Evolutionary conservation across 768 basidiomycete species (phyloP), one percentile per base, ranked within the genome.

Genomic region (Tricholoma bakamatsutake): DNA sequence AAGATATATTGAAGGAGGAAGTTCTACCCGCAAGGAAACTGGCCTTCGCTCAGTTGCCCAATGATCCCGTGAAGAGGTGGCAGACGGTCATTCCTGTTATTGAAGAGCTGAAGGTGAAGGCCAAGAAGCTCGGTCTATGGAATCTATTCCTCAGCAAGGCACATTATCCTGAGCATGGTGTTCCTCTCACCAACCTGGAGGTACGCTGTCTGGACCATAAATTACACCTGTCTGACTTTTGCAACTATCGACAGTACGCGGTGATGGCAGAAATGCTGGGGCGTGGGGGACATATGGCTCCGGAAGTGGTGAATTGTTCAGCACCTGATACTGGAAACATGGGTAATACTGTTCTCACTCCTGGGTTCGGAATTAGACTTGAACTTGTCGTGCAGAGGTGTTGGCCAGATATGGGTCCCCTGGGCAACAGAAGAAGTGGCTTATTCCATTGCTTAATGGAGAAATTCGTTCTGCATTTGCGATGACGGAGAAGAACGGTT

Each of bases 251-350:
- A 42, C 60, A 95, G 93, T 98, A 99, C 68, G 93, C 90, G 37
- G 88, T 98, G 28, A 97, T 98, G 87, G 94, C 94, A n/a, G 96
- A 97, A 71, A 71, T 97, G 43, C 80, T 98, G 61, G 95, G 95
- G 4, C 84, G 92, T 54, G 86, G 81, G 18, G 87, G 88, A 8
- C 86, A 86, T 60, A 72, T 94, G 50, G 92, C 88, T 2, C 85
- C 95, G 18, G 87, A 98, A 73, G 84, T 81, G 11, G 85, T 90
- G 54, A 99, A 99, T 66, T 98, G 94, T 72, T 85, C 94, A 24
- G 94, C 95, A 12, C 96, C 96, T 30, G 96, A 98, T 71, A 98
- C 96, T 4, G 96, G 95, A 1, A 98, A 98, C 69, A 98, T 98
- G 94, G 93, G 93, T 91, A 61, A 17, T 35, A 81, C 70, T 6